Evolutionary conservation across 768 basidiomycete genomes (phyloP).

Genomic region (Stropharia rugosoannulata): DNA sequence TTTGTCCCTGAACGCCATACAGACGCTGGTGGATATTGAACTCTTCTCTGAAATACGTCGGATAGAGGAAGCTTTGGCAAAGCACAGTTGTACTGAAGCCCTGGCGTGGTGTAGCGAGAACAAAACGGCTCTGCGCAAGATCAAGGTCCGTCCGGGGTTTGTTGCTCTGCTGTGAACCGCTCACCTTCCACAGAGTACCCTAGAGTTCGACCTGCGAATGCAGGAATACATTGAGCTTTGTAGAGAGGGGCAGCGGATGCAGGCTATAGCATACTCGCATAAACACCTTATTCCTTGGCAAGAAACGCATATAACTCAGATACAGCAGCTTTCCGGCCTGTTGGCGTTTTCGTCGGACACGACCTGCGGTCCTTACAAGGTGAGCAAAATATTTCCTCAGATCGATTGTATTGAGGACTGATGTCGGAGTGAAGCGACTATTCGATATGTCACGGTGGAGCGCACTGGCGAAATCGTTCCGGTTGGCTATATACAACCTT

Average conservation of each 20-base stretch:
- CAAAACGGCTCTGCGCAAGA: constrained; percentile 86
- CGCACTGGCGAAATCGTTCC: constrained; percentile 73
- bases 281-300: constrained; percentile 84
- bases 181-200: constrained; percentile 63
- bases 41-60: constrained; percentile 86
- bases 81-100: constrained; percentile 84
- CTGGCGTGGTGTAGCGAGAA: constrained; percentile 97
- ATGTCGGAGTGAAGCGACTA: constrained; percentile 53
- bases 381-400: constrained; percentile 26
- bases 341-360: constrained; percentile 76
- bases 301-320: constrained; percentile 75
- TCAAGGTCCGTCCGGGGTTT: constrained; percentile 53
- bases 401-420: background rate
- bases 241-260: constrained; percentile 57
- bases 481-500: constrained; percentile 81
- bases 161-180: background rate
- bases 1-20: constrained; percentile 10
- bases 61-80: constrained; percentile 78
- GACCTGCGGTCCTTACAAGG: constrained; percentile 78
- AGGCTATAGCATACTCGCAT: constrained; percentile 83
- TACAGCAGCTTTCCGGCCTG: constrained; percentile 73
- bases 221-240: constrained; percentile 97
- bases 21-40: constrained; percentile 90
- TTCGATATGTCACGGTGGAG: constrained; percentile 84
- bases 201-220: constrained; percentile 93